Evolutionary conservation across 345 rosid genomes (phyloP), one percentile per base, ranked within the genome.

Genomic region (Murraya paniculata): DNA sequence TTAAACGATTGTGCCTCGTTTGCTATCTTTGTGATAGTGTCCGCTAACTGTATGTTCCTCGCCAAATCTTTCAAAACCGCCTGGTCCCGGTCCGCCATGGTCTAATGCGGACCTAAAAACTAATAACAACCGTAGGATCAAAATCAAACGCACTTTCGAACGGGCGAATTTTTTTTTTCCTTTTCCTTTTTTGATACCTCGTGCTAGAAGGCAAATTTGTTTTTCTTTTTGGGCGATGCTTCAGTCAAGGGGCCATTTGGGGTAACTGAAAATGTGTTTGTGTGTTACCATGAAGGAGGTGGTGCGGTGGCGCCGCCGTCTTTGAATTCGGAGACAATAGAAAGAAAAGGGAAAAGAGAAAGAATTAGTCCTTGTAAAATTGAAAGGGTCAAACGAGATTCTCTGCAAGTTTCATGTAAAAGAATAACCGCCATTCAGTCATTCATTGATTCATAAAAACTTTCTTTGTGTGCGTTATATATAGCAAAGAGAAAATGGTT

Each of bases 1-100:
- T 92, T 92, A 85, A 91, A 94, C 2, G 94, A 88, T 80, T 92
- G 90, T 13, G 88, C 95, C 38, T 91, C 93, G 74, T 89, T 91
- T 0, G 92, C 85, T 0, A 84, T 77, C 82, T 92, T 94, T 7
- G 88, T 84, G n/a, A 92, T 80, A 64, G 83, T 89, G 81, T 93
- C 97, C 16, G 97, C 98, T 79, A 89, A 74, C 76, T 90, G 97
- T 38, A 93, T 92, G 7, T 95, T 91, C 86, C 91, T 79, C 1
- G 88, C 89, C 62, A 94, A 86, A 74, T 91, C 92, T 77, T 89
- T 90, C 71, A 89, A 95, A 64, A 91, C 82, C 10, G 27, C 18
- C 18, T 45, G 50, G 50, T 45, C 50, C 50, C 50, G 27, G 86
- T 89, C 97, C 85, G 91, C 91, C 97, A 90, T 91, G 81, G 83